Conservation (phyloP, 2,329 filamentous ascomycete species). For the Hypoxylon sp. region DNA sequence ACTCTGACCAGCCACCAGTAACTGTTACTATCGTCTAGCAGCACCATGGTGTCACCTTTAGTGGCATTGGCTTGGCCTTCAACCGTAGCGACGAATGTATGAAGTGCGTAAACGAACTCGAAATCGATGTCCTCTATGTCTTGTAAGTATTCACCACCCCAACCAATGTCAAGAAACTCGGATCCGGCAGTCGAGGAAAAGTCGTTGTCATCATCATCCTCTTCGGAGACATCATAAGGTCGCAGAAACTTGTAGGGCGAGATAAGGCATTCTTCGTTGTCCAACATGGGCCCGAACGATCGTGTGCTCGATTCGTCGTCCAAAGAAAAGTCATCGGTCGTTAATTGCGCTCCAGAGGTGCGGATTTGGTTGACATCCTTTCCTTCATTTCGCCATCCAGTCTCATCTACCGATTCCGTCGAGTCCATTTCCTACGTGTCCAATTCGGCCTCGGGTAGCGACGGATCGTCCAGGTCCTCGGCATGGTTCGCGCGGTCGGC, state of each 20-base stretch:
- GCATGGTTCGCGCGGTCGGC: slow-evolving; percentile 53
- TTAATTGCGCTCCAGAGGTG: slow-evolving; percentile 39
- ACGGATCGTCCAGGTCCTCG: slow-evolving; percentile 41
- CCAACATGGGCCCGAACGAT: slow-evolving; percentile 23
- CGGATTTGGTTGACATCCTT: neutral
- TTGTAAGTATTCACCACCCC: slow-evolving; percentile 88
- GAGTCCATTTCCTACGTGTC: slow-evolving; percentile 34
- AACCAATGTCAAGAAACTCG: slow-evolving; percentile 77
- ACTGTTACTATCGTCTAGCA: slow-evolving; percentile 98
- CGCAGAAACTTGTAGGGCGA: slow-evolving; percentile 54
- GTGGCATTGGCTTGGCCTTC: slow-evolving; percentile 98
- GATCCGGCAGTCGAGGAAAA: slow-evolving; percentile 65
- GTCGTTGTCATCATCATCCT: slow-evolving; percentile 76
- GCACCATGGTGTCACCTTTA: slow-evolving; percentile 98
- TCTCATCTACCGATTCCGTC: slow-evolving; percentile 19
- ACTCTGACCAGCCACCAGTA: slow-evolving; percentile 99
- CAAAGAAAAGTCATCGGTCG: slow-evolving; percentile 41
- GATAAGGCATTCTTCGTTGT: slow-evolving; percentile 48
- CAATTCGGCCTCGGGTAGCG: slow-evolving; percentile 27
- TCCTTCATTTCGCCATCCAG: slow-evolving; percentile 23
- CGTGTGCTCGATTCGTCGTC: slow-evolving; percentile 35
- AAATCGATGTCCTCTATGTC: slow-evolving; percentile 99
- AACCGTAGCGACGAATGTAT: slow-evolving; percentile 97
- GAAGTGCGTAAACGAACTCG: slow-evolving; percentile 97
- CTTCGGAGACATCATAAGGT: slow-evolving; percentile 61